phyloP scores from a whole-genome alignment of 2,329 filamentous ascomycete genomes.

The Fusarium pseudoanthophilum region DNA sequence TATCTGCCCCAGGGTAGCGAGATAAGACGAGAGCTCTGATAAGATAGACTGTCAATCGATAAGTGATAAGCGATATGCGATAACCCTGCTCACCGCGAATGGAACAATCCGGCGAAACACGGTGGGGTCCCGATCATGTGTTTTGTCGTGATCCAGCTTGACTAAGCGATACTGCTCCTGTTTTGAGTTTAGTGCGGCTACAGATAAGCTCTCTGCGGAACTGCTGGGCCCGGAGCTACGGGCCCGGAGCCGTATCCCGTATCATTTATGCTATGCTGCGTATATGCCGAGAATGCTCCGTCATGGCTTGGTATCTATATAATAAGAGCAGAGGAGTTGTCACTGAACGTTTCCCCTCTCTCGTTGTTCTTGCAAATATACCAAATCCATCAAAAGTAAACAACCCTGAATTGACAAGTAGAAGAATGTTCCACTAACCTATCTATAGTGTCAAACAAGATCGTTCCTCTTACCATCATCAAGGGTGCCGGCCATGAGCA shows the following conservation, averaged over 20 bases:
- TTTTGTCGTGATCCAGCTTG: background rate
- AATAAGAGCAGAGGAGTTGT: rapidly evolving
- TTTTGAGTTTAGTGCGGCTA: background rate
- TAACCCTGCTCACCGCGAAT: background rate
- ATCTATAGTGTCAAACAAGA: conserved; percentile 24
- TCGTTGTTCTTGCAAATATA: background rate
- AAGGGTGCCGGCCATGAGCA: conserved; percentile 34
- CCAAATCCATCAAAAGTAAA: background rate
- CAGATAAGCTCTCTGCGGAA: background rate
- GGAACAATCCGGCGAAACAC: background rate
- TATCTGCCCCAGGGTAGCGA: background rate
- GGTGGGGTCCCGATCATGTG: conserved; percentile 18
- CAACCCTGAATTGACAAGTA: background rate
- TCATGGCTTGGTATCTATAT: background rate
- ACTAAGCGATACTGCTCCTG: background rate
- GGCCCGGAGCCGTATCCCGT: conserved; percentile 16
- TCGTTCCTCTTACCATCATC: conserved; percentile 34
- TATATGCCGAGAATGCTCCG: conserved; percentile 9
- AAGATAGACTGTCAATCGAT: rapidly evolving
- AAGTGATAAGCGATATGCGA: background rate
- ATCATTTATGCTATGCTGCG: no score
- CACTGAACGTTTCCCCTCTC: rapidly evolving
- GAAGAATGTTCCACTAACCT: background rate
- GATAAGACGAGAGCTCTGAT: background rate
- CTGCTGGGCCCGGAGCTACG: conserved; percentile 1